Base-by-base conservation (phyloP, 164 flowering plant species). In the Stephania yunnanensis region DNA sequence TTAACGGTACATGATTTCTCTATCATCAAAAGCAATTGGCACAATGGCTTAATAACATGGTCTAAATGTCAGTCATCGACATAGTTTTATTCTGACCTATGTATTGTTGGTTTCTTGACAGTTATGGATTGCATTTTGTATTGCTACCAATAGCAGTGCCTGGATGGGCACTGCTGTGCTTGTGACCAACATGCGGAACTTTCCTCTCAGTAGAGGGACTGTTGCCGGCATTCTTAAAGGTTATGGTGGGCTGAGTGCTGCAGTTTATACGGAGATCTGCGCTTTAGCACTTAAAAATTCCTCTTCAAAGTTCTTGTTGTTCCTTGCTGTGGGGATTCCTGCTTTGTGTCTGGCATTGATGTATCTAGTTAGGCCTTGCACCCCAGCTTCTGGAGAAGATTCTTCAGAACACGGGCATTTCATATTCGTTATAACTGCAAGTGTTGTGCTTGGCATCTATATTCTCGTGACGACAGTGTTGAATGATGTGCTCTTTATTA, bases 171-270 rank as follows among this genome's bases (percentile, higher is more conserved):
- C 95, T 6, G 90, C 86, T 6, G 89, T 88, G 75, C 88, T 93
- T 68, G 98, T 91, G 22, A 93, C 98, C 69, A 91, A 91, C 83
- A 93, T 93, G 96, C 87, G 93, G 75, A 93, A 91, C 85, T 93
- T 93, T 78, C 96, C 95, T 73, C 79, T 86, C 58, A 90, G 87
- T 79, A 82, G 97, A 68, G 98, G 97, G 80, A 87, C 92, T 0
- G 97, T 93, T 71, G 92, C 96, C 22, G 98, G 98, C 22, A 87
- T 91, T 81, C 87, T 93, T 69, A 93, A 93, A 80, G 97, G 97
- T 71, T 93, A 93, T 76, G 87, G 77, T 10, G 98, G 98, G 6
- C 83, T 93, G 11, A 89, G 95, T 80, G 97, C 89, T 58, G 98
- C 98, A 25, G 94, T 94, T 5, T 94, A 80, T 70, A 94, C 98